A percentile compares a stretch with the other conserved stretches of the same genome.
Conservation (phyloP, 2,329 filamentous ascomycete genomes). For the Trichoderma cornu-damae region DNA sequence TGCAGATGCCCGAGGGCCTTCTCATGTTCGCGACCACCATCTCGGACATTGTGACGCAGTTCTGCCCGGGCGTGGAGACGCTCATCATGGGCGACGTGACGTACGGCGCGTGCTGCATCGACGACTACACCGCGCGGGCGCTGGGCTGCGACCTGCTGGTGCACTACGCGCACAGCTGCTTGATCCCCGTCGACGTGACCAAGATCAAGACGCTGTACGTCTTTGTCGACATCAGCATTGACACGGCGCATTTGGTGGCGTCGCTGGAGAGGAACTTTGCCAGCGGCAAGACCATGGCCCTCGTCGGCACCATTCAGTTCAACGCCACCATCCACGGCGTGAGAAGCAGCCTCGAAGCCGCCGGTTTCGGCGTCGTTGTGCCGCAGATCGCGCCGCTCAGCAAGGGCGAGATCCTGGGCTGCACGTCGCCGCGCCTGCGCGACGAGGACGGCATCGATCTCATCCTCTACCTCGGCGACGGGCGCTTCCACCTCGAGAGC, state of each 20-base stretch:
- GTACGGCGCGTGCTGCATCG: conserved; percentile 97
- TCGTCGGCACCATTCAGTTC: conserved; percentile 98
- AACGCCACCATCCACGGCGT: conserved; percentile 93
- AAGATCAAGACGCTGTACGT: conserved; percentile 97
- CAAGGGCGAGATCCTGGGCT: conserved; percentile 95
- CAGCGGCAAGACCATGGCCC: conserved; percentile 76
- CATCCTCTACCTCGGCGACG: conserved; percentile 86
- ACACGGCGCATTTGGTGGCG: conserved; percentile 78
- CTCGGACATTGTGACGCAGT: conserved; percentile 90
- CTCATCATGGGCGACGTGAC: conserved; percentile 99
- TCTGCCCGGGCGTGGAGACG: conserved; percentile 86
- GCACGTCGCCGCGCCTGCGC: conserved; percentile 74
- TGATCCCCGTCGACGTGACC: conserved; percentile 94
- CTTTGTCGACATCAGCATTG: conserved; percentile 96
- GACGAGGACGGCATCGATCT: conserved; percentile 60
- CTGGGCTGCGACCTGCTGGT: conserved; percentile 91
- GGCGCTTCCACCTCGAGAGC: conserved; percentile 91
- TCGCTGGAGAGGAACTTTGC: conserved; percentile 86
- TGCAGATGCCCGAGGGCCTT: conserved; percentile 97
- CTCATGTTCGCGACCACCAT: conserved; percentile 95
- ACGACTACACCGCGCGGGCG: conserved; percentile 93
- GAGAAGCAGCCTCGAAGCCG: conserved; percentile 68
- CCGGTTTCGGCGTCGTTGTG: conserved; percentile 79
- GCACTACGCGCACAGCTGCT: conserved; percentile 94
- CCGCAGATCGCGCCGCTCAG: conserved; percentile 90